Evolutionary conservation across 352 stramenopile genomes (phyloP).

Genomic region (Phytophthora ohioensis): DNA sequence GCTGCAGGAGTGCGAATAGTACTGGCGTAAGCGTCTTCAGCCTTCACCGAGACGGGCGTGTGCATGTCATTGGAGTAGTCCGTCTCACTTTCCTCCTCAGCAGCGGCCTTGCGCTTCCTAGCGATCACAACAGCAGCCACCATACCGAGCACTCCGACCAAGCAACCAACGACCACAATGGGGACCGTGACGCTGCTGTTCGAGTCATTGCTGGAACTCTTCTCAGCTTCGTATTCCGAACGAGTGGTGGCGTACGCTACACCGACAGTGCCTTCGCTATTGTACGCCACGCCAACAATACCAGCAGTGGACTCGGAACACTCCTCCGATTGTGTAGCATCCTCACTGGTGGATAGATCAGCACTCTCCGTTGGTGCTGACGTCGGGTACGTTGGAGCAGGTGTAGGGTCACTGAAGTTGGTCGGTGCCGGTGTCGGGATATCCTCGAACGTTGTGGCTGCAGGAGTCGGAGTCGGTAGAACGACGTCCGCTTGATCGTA

Average conservation of each 20-base stretch:
- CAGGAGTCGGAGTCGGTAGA: slow-evolving; percentile 5
- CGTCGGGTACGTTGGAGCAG: slow-evolving; percentile 29
- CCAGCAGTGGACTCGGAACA: slow-evolving; percentile 10
- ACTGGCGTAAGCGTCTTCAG: slow-evolving; percentile 9
- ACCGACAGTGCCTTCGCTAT: slow-evolving; percentile 30
- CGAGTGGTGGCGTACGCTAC: slow-evolving; percentile 40
- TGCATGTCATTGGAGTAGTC: slow-evolving; percentile 43
- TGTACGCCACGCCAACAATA: slow-evolving; percentile 21
- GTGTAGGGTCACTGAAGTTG: slow-evolving; percentile 27
- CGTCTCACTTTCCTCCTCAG: slow-evolving; percentile 22
- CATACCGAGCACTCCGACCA: slow-evolving; percentile 50
- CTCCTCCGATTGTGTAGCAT: slow-evolving; percentile 10
- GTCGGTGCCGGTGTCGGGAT: slow-evolving; percentile 29
- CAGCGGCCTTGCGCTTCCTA: slow-evolving; percentile 46
- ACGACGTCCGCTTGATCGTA: slow-evolving; percentile 10
- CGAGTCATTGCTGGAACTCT: slow-evolving; percentile 18
- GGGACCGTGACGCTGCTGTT: slow-evolving; percentile 31
- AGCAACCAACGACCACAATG: slow-evolving; percentile 47
- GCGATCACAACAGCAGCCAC: slow-evolving; percentile 50
- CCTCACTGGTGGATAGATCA: slow-evolving; percentile 14
- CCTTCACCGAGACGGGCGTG: slow-evolving; percentile 28
- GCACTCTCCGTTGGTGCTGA: slow-evolving; percentile 29
- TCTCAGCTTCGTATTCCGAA: slow-evolving; percentile 35
- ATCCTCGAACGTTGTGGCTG: slow-evolving; percentile 18
- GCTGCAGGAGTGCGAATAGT: slow-evolving; percentile 10